These are phyloP conservation scores for Neurospora sp. DNA, from an alignment of 495 filamentous ascomycete species.

Conservation along the genomic window DNA sequence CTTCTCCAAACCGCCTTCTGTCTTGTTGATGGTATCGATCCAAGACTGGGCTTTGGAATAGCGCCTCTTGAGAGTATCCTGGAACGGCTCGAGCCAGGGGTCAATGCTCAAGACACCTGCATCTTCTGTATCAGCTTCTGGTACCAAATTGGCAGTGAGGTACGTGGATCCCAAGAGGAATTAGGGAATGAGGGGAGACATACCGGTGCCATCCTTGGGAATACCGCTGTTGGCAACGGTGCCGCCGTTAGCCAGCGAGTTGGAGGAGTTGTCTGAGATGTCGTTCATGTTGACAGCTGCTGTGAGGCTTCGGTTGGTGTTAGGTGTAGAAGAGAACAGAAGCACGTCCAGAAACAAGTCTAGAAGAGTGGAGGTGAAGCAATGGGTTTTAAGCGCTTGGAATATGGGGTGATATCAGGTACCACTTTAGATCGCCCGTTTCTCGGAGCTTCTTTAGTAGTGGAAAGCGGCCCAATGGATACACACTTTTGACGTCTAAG, in stretches of 20 bases:
- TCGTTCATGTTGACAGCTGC: slow-evolving; percentile 23
- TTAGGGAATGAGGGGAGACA: background rate
- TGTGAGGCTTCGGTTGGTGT: background rate
- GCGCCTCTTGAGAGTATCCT: slow-evolving; percentile 62
- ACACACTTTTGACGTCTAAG: background rate
- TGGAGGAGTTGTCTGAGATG: slow-evolving; percentile 29
- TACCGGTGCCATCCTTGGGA: slow-evolving; percentile 40
- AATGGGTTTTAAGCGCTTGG: background rate
- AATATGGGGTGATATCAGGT: background rate
- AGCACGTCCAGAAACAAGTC: background rate
- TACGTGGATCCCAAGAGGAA: background rate
- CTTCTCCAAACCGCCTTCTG: slow-evolving; percentile 83
- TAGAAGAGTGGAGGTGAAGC: background rate
- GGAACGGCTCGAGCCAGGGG: slow-evolving; percentile 81
- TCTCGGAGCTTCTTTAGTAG: background rate
- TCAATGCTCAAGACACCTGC: slow-evolving; percentile 80
- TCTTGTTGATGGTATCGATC: slow-evolving; percentile 71
- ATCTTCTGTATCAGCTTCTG: slow-evolving; percentile 7
- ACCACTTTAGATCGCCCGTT: background rate
- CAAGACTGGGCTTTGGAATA: slow-evolving; percentile 76
- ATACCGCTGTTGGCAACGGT: slow-evolving; percentile 23
- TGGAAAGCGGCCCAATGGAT: background rate
- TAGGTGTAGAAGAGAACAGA: background rate
- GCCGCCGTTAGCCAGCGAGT: slow-evolving; percentile 20
- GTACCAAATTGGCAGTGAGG: background rate